Percentiles rank a stretch among this genome's conserved stretches.
Conservation (phyloP, 179 eudicot genomes). For the Camellia oleifera region DNA sequence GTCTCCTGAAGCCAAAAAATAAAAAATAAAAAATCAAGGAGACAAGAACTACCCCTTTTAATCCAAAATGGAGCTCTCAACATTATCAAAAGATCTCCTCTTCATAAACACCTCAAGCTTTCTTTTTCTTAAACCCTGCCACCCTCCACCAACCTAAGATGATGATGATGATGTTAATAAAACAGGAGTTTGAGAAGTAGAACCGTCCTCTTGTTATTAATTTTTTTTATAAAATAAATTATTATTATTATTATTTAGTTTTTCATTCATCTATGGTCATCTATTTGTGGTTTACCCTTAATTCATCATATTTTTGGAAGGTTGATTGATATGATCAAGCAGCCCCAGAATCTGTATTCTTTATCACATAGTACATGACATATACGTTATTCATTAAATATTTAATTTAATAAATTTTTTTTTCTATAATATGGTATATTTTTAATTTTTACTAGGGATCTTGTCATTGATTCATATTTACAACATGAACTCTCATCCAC, state of each 20-base stretch:
- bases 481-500: slow-evolving; percentile 11
- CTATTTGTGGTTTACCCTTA: neutral
- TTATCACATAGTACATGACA: neutral
- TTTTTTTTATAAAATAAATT: neutral
- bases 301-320: neutral
- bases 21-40: no score
- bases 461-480: neutral
- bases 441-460: neutral
- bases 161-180: neutral
- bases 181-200: neutral
- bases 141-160: neutral
- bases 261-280: neutral
- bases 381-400: neutral
- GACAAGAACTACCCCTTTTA: no score
- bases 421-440: neutral
- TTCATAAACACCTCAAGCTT: neutral
- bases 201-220: neutral
- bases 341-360: neutral
- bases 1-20: no score
- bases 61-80: no score
- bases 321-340: neutral
- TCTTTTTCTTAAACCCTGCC: neutral
- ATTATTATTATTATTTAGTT: neutral
- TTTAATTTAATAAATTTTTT: neutral
- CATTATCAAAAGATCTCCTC: no score